Base-by-base conservation (phyloP, 129 eudicot species). In the Apium graveolens region DNA sequence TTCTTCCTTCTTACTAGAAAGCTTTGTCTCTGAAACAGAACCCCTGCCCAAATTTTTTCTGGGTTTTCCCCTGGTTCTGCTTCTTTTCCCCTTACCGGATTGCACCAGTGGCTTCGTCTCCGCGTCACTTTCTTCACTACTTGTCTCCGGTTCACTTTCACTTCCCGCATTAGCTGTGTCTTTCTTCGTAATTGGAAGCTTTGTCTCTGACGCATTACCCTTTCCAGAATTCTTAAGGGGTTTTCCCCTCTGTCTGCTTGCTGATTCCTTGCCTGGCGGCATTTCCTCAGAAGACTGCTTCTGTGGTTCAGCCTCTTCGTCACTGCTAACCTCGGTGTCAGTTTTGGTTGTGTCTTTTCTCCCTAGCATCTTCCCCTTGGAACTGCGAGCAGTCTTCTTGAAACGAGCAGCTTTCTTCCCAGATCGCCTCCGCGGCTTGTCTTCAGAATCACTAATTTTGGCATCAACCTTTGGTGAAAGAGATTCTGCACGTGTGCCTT, bases 21-120 rank as follows among this genome's bases (percentile, higher is more conserved):
- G 42, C 72, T 79, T 85, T 24, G 43, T 82, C 87, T 79, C 84
- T 84, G 72, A 14, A 41, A 81, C 77, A 14, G 38, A 70, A 78
- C 83, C 87, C 51, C 84, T 89, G 55, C 84, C 91, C 2, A 85
- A 45, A 78, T 81, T 81, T 37, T 82, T 87, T 24, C 63, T 79
- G 44, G 83, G 73, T 75, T 80, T 86, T 31, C 80, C 79, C 82
- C 85, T 91, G 18, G 90, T 82, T 80, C 86, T 85, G 79, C 90
- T 88, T 39, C 77, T 60, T 18, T 51, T 80, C 39, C 83, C 83
- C 44, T 88, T 87, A 43, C 80, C 86, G 0, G 85, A 17, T 24
- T 78, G 89, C 39, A 51, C 85, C 38, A 78, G 60, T 46, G 77
- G 60, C 80, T 83, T 90, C 37, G 77, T 39, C 72, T 74, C 87